Conservation (phyloP, 2,329 filamentous ascomycete genomes). For the Phoma sp. region DNA sequence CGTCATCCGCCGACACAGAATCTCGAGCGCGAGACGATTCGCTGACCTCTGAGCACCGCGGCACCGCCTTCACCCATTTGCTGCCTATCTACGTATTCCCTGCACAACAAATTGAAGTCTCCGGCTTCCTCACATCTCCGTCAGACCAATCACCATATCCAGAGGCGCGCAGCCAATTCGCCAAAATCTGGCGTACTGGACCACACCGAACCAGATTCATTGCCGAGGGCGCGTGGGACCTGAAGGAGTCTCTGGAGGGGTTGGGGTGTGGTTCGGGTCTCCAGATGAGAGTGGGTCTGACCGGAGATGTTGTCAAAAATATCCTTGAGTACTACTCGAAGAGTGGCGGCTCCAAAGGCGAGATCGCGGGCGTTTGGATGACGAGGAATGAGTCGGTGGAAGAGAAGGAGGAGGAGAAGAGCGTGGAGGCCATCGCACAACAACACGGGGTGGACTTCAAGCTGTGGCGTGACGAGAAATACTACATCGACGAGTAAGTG, state of each 20-base stretch:
- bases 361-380: conserved; percentile 75
- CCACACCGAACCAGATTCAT: conserved; percentile 74
- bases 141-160: conserved; percentile 65
- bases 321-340: conserved; percentile 58
- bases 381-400: conserved; percentile 72
- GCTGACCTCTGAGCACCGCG: conserved; percentile 29
- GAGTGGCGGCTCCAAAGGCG: conserved; percentile 29
- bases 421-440: conserved; percentile 60
- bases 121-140: conserved; percentile 67
- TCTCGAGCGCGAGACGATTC: conserved; percentile 48
- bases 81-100: conserved; percentile 71
- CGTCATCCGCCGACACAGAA: conserved; percentile 14
- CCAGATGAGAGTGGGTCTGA: conserved; percentile 66
- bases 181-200: conserved; percentile 75
- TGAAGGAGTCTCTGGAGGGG: conserved; percentile 67
- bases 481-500: conserved; percentile 76
- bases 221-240: conserved; percentile 73
- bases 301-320: conserved; percentile 64
- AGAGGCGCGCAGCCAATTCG: conserved; percentile 69
- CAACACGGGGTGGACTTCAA: conserved; percentile 64
- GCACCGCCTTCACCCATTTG: conserved; percentile 58
- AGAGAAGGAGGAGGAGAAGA: conserved; percentile 68
- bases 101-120: conserved; percentile 74
- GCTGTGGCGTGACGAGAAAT: conserved; percentile 77
- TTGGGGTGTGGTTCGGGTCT: conserved; percentile 63